phyloP scores from a whole-genome alignment of 2,329 filamentous ascomycete genomes.

The Blastomyces emzantsi region DNA sequence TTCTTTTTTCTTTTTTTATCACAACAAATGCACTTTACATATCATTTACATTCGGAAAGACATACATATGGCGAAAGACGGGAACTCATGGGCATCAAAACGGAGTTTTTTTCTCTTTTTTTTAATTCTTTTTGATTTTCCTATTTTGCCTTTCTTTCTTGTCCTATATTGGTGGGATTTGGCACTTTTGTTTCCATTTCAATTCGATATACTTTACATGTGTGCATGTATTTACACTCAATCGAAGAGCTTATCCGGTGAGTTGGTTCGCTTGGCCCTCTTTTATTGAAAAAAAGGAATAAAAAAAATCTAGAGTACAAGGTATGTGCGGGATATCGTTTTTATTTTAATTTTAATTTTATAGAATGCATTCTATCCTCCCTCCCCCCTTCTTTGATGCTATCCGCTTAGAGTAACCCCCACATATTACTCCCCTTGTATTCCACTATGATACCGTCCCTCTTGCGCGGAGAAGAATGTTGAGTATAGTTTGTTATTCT shows the following conservation, averaged over 20 bases:
- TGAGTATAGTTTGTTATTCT: neutral
- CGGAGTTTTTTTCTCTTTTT: neutral
- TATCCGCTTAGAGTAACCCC: neutral
- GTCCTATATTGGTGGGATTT: neutral
- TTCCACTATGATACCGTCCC: no score
- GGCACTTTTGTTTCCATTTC: constrained; percentile 6
- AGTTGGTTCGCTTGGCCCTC: neutral
- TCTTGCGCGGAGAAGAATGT: neutral
- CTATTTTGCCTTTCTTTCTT: constrained; percentile 1
- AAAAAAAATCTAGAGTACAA: neutral
- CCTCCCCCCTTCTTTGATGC: neutral
- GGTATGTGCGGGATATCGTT: neutral
- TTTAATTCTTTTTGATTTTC: no score
- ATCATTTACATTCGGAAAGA: neutral
- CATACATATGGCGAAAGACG: neutral
- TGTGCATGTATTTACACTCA: neutral
- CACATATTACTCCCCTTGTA: neutral
- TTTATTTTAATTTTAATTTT: neutral
- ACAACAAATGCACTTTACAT: neutral
- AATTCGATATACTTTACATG: neutral
- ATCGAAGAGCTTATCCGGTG: neutral
- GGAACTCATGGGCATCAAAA: neutral
- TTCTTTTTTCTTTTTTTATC: neutral
- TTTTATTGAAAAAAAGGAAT: neutral
- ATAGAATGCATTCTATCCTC: neutral